Conservation (phyloP, 2,329 filamentous ascomycete species). For the Scytalidium sp. region DNA sequence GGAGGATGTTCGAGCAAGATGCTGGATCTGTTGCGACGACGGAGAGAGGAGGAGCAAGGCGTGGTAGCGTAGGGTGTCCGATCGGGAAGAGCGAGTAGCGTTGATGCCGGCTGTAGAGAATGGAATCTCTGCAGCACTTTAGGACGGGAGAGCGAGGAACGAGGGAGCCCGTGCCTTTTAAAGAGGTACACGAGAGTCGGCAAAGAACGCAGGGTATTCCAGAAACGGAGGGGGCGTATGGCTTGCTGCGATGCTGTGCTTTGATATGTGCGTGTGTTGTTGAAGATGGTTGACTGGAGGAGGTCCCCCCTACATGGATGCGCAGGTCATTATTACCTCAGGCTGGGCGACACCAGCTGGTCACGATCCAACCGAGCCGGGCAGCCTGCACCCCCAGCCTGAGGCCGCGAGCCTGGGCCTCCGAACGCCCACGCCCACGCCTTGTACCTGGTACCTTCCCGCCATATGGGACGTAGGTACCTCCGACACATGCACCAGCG, state of each 20-base stretch:
- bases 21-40: slow-evolving; percentile 19
- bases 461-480: neutral
- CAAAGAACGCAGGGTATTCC: neutral
- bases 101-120: slow-evolving; percentile 17
- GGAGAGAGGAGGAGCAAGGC: slow-evolving; percentile 13
- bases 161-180: slow-evolving; percentile 1
- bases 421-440: neutral
- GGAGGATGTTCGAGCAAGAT: slow-evolving; percentile 21
- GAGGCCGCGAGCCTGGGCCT: neutral
- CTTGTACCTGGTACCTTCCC: neutral
- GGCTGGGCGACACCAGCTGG: neutral
- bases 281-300: slow-evolving; percentile 3
- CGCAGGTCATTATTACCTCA: neutral
- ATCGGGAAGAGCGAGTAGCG: slow-evolving; percentile 5
- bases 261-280: neutral
- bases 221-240: slow-evolving; percentile 1
- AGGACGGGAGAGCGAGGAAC: slow-evolving; percentile 9
- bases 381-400: neutral
- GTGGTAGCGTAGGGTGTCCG: slow-evolving; percentile 4
- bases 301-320: neutral
- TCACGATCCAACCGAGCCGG: neutral
- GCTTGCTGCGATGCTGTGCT: neutral
- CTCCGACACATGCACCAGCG: too few species aligned
- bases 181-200: neutral
- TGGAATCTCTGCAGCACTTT: slow-evolving; percentile 17